A percentile compares a stretch with the other conserved stretches of the same genome.
phyloP scores from a whole-genome alignment of 306 rosid species.

The Macrotyloma uniflorum region DNA sequence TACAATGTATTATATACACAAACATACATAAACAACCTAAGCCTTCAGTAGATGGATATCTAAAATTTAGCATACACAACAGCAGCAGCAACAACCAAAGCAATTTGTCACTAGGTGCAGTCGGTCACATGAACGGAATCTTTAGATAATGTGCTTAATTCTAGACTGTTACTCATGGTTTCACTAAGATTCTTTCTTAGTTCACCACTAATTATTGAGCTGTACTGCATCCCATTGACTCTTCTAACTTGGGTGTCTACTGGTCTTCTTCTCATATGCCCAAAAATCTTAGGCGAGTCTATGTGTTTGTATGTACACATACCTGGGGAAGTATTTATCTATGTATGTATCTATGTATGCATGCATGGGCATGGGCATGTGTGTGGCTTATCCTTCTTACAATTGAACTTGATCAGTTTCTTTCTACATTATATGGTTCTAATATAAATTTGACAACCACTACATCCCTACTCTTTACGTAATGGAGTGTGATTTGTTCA shows the following conservation, averaged over 20 bases:
- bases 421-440: not conserved
- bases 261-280: not conserved
- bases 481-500: slow-evolving; percentile 6
- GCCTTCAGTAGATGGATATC: not conserved
- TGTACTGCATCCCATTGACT: not conserved
- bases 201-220: not conserved
- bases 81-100: not conserved
- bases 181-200: not conserved
- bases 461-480: not conserved
- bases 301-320: not conserved
- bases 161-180: not conserved
- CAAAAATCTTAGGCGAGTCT: not conserved
- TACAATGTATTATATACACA: not conserved
- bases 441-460: not conserved
- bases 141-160: not conserved
- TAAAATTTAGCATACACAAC: not conserved
- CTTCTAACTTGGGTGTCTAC: not conserved
- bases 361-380: not conserved
- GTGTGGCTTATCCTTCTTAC: not conserved
- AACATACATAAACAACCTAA: not conserved
- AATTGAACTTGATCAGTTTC: not conserved
- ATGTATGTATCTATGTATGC: not conserved
- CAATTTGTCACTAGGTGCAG: not conserved
- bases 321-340: not conserved
- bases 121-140: not conserved